Base-by-base conservation (phyloP, 116 monocot genomes). In the Phalaenopsis hybrid region DNA sequence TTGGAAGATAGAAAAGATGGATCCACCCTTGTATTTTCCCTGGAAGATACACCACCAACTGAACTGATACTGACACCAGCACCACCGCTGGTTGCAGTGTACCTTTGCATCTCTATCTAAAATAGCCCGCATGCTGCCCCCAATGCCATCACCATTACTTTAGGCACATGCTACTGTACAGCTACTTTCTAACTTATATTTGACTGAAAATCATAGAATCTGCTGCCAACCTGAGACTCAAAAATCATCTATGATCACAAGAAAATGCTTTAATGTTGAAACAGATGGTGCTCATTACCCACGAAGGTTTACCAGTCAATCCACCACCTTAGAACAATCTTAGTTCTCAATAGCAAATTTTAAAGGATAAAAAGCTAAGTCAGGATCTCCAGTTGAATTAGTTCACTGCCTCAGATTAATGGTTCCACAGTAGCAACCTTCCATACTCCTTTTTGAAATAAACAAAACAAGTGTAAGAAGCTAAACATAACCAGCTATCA, bases 41-140 rank as follows among this genome's bases (percentile, higher is more conserved):
- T 95, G 1, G 85, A 17, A 59, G 95, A 85, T 61, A 84, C 25
- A 41, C 89, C 92, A 83, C 89, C 82, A 31, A 74, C 75, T 50
- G 86, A 44, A 67, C 68, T 82, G 65, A 84, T 93, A 82, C 77
- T 85, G 72, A 83, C 88, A 78, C 91, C 95, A 81, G 86, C 83
- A 84, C 85, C 86, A 78, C 85, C 74, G 84, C 89, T 92, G 83
- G 89, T 48, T 84, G 89, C 77, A 89, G 91, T 78, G 86, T 89
- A 91, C 82, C 89, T 89, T 83, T 95, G 95, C 95, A 95, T 95
- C 75, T 92, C 91, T 91, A 77, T 89, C 83, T 79, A 83, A 78
- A 88, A 75, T 90, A 75, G 87, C 79, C 85, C 61, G 90, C 91
- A 95, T 95, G 88, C 88, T 88, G 87, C 75, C 85, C 52, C 86